phyloP scores from a whole-genome alignment of 169 alveolate genomes.

The Babesia caballi region DNA sequence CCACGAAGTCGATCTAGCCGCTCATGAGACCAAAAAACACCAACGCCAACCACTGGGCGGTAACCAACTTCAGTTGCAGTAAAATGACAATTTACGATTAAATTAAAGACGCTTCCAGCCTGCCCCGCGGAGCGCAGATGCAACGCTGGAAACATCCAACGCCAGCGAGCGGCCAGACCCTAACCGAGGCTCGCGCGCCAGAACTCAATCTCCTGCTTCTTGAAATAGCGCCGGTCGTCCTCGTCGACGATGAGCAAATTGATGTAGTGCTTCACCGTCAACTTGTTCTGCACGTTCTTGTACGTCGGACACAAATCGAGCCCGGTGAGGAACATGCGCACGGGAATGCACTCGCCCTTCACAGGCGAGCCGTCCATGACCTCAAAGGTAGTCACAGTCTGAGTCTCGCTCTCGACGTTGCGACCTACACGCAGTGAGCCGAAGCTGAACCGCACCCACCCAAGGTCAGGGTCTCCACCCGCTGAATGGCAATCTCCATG shows the following conservation, averaged over 20 bases:
- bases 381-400: conserved; percentile 94
- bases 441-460: not conserved
- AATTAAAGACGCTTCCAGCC: not conserved
- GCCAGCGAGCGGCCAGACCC: not conserved
- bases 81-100: not conserved
- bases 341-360: conserved; percentile 94
- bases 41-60: no score
- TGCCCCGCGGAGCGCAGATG: not conserved
- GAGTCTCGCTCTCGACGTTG: conserved; percentile 87
- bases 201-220: conserved; percentile 94
- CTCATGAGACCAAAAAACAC: no score
- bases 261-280: conserved; percentile 93
- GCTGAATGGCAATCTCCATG: conserved; percentile 88
- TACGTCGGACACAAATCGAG: conserved; percentile 98
- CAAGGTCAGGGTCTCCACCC: conserved; percentile 69
- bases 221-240: conserved; percentile 94
- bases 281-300: conserved; percentile 91
- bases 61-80: no score
- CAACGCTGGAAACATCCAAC: not conserved
- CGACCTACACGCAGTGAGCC: conserved; percentile 29
- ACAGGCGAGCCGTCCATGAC: conserved; percentile 99
- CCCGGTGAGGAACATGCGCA: conserved; percentile 93
- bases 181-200: conserved; percentile 94
- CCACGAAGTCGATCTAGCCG: no score
- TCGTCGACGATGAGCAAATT: conserved; percentile 97